A percentile compares a stretch with the other conserved stretches of the same genome.
phyloP scores from a whole-genome alignment of 345 rosid genomes.

The Eucalyptus pauciflora region DNA sequence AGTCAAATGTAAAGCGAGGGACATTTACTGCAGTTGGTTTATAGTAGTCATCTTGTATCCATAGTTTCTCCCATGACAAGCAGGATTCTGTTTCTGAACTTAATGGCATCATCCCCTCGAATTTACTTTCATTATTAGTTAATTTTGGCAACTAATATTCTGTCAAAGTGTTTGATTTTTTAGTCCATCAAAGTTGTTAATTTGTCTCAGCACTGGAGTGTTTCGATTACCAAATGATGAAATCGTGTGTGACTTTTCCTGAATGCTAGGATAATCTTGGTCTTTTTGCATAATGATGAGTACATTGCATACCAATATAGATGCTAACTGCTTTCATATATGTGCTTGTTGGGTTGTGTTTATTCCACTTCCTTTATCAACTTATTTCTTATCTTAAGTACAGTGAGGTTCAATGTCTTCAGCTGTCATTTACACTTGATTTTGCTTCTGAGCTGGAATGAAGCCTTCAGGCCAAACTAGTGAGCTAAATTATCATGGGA shows the following conservation, averaged over 20 bases:
- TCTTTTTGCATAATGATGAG: too few species aligned
- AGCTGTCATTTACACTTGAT: not conserved
- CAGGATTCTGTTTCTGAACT: not conserved
- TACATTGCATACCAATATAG: not conserved
- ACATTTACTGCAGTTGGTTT: not conserved
- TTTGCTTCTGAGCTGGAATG: not conserved
- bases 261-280: not conserved
- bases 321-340: not conserved
- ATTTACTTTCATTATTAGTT: not conserved
- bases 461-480: not conserved
- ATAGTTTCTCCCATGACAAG: not conserved
- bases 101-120: not conserved
- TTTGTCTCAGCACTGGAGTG: not conserved
- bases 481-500: not conserved
- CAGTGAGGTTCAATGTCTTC: not conserved
- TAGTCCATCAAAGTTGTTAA: too few species aligned
- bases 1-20: not conserved
- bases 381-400: not conserved
- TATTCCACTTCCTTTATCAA: not conserved
- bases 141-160: not conserved
- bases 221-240: not conserved
- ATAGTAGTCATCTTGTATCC: not conserved
- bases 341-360: not conserved
- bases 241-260: not conserved
- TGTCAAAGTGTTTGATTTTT: not conserved